Percentiles rank a stretch among this genome's conserved stretches.
These are phyloP conservation scores for Kodamaea sp. DNA, from an alignment of 1,139 yeast species.

Conservation along the genomic window DNA sequence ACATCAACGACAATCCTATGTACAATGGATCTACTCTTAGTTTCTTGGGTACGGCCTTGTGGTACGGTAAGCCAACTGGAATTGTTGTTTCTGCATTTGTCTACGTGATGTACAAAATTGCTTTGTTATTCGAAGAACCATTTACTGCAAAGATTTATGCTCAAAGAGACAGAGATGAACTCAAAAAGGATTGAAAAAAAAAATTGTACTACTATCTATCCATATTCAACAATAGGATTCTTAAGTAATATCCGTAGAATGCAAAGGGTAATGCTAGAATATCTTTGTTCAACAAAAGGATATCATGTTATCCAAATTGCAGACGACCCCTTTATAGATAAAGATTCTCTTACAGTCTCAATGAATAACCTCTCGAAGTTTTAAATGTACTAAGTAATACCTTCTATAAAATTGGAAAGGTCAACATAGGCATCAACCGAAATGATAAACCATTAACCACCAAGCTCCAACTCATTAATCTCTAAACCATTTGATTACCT, in stretches of 20 bases:
- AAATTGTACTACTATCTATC: not conserved
- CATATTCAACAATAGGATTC: not conserved
- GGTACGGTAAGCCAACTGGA: slow-evolving; percentile 91
- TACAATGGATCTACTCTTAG: slow-evolving; percentile 89
- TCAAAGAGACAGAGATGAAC: slow-evolving; percentile 47
- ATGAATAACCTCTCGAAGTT: too few species aligned
- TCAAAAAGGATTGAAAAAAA: slow-evolving; percentile 7
- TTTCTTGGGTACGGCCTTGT: slow-evolving; percentile 87
- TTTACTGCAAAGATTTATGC: slow-evolving; percentile 90
- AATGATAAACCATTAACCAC: too few species aligned
- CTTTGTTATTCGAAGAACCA: slow-evolving; percentile 90
- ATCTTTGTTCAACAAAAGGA: not conserved
- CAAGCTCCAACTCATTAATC: too few species aligned
- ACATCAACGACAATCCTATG: slow-evolving; percentile 91
- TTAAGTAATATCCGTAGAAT: not conserved
- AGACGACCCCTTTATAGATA: not conserved
- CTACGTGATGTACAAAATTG: slow-evolving; percentile 77
- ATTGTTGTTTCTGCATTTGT: slow-evolving; percentile 71
- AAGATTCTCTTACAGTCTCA: too few species aligned
- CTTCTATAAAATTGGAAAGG: too few species aligned
- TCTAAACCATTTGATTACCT: too few species aligned
- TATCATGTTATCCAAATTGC: not conserved
- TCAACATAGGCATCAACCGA: too few species aligned
- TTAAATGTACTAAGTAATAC: too few species aligned
- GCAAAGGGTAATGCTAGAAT: not conserved